Base-by-base conservation (phyloP, 345 rosid species). In the Salix suchowensis region DNA sequence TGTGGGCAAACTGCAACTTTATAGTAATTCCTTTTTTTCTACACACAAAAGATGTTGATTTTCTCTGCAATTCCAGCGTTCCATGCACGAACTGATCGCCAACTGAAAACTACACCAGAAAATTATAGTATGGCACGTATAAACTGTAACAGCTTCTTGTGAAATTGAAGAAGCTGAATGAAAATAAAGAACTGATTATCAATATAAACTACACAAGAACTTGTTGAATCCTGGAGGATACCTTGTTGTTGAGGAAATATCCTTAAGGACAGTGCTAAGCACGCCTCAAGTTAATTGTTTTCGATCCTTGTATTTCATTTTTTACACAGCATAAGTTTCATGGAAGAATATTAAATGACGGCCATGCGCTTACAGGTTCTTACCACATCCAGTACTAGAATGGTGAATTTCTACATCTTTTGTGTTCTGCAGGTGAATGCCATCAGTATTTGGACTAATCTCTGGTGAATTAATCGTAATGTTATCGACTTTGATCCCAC, bases 371-470 rank as follows among this genome's bases (percentile, higher is more conserved):
- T 30, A 10, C 14, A 46, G 58, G 18, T 36, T 67, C 84, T 82
- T 89, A 91, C 97, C 98, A 21, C 92, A 86, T 15, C 85, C 91
- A 54, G 92, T 90, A 76, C 87, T 79, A 21, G 92, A 89, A 79
- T 92, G 91, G 19, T 85, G 87, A 71, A 94, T 94, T 84, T 92
- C 93, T 16, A 91, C 95, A 50, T 92, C 87, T 77, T 80, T 83
- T 46, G 97, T 87, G 83, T 90, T 91, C 70, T 92, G 98, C 32
- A 92, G 89, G 85, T 92, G 98, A 79, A 94, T 94, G 3, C 97
- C 98, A 60, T 92, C 98, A 19, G 98, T 92, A 74, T 94, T 91
- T 46, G 97, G 94, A 78, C 97, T 92, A 28, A 78, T 79, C 68
- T 75, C 87, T 5, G 97, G 98, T 1, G 98, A 90, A 72, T 83